Evolutionary conservation across 352 stramenopile species (phyloP).

Genomic region (Phytophthora pistaciae): DNA sequence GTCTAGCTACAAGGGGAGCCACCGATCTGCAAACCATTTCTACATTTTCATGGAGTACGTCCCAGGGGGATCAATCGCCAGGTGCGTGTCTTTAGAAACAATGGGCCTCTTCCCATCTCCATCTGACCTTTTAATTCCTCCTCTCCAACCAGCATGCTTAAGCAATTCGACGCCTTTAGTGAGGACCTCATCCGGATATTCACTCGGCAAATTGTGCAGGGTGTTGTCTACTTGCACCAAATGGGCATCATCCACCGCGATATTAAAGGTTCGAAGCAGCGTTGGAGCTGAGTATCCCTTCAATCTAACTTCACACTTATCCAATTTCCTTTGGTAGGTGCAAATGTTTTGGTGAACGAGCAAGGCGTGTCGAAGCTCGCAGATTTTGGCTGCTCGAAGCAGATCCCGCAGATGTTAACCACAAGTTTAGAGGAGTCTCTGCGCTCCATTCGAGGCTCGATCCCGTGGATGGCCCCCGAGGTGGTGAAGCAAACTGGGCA

Average conservation of each 20-base stretch:
- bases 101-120: not conserved
- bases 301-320: not conserved
- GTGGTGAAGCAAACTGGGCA: slow-evolving; percentile 82
- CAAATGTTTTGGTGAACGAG: slow-evolving; percentile 91
- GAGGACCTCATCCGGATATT: slow-evolving; percentile 92
- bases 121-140: not conserved
- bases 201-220: slow-evolving; percentile 91
- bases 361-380: slow-evolving; percentile 89
- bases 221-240: slow-evolving; percentile 93
- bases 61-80: slow-evolving; percentile 92
- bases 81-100: slow-evolving; percentile 28
- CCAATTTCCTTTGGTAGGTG: slow-evolving; percentile 42
- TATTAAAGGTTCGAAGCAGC: slow-evolving; percentile 83
- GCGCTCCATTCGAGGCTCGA: slow-evolving; percentile 83
- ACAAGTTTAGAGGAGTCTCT: slow-evolving; percentile 86
- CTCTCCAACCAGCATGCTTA: slow-evolving; percentile 77
- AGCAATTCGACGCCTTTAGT: slow-evolving; percentile 94
- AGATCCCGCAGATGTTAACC: slow-evolving; percentile 82
- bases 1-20: slow-evolving; percentile 82
- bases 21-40: slow-evolving; percentile 81
- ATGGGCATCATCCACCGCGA: slow-evolving; percentile 95
- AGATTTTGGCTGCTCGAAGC: slow-evolving; percentile 93
- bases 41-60: slow-evolving; percentile 99
- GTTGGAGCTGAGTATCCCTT: not conserved
- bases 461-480: slow-evolving; percentile 89